phyloP scores from a whole-genome alignment of 164 flowering plant species.

The Akebia trifoliata region DNA sequence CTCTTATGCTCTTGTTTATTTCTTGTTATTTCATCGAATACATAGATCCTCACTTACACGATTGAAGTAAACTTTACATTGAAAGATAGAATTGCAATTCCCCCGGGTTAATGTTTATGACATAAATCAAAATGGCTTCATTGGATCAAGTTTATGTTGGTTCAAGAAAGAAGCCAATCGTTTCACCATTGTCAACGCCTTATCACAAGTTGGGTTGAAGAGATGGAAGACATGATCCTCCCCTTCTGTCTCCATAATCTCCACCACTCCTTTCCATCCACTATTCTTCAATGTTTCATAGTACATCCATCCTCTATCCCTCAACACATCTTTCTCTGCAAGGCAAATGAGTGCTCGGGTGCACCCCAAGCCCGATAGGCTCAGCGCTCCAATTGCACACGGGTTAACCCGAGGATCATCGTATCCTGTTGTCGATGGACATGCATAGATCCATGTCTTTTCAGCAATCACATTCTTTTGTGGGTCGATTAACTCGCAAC shows the following conservation, averaged over 20 bases:
- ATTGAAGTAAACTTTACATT: no score
- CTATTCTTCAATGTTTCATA: conserved; percentile 33
- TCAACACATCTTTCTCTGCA: conserved; percentile 44
- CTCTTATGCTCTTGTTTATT: no score
- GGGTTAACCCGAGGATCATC: conserved; percentile 64
- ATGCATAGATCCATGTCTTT: conserved; percentile 40
- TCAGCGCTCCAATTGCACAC: conserved; percentile 33
- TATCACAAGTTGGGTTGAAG: conserved; percentile 29
- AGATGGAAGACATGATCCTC: no score
- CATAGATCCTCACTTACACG: no score
- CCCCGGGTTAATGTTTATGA: no score
- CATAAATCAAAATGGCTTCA: no score
- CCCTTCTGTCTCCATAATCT: no score
- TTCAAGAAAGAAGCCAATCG: no score
- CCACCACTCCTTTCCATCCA: conserved; percentile 48
- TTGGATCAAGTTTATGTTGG: no score
- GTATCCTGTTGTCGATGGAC: conserved; percentile 36
- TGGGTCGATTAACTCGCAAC: neutral
- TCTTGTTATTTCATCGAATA: no score
- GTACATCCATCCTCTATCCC: conserved; percentile 41
- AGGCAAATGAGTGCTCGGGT: conserved; percentile 34
- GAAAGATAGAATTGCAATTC: no score
- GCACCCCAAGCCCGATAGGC: conserved; percentile 31
- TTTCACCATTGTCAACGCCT: conserved; percentile 29
- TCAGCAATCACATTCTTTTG: conserved; percentile 22